Base-by-base conservation (phyloP, 495 filamentous ascomycete genomes). In the Tetracladium setigerum region DNA sequence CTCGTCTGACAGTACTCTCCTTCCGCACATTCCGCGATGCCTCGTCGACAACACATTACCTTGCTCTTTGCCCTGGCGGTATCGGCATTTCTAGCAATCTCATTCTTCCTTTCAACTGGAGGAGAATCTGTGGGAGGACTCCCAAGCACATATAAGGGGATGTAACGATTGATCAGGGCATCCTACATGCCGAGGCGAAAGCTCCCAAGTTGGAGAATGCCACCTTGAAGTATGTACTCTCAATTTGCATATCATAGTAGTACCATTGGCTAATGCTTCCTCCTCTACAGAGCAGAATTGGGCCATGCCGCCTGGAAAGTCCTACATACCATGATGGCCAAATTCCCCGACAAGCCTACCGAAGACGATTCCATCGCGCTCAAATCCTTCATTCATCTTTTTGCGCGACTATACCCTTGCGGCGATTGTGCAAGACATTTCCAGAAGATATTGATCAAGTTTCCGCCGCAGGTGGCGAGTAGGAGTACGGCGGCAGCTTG, bases 381-480 rank as follows among this genome's bases (percentile, higher is more conserved):
- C 33, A 78, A 82, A 52, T 84, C 84, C 5, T 97, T 84, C 66
- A 81, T 98, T 53, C 80, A 87, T 60, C 77, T 98, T 2, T 97
- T 97, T 56, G 85, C 88, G 22, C 80, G 92, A 33, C 68, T 98
- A 6, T 98, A 98, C 63, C 94, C 94, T 35, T 94, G 90, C 60
- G 90, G 91, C 65, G 89, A 97, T 69, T 97, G 91, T 67, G 91
- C 90, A 0, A 67, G 77, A 30, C 91, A 97, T 64, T 97, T 97
- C 69, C 87, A 86, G 49, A 72, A 82, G 50, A 74, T 97, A 49
- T 66, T 98, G 8, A 69, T 69, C 30, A 80, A 87, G 48, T 97
- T 80, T 57, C 92, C 92, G n/a, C 92, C 92, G 3, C 92, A 98
- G 58, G 87, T 89, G 30, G 81, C 83, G 17, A 86, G 83, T 7